Conservation (phyloP, 768 basidiomycete genomes). For the Coprinopsis cinerea region DNA sequence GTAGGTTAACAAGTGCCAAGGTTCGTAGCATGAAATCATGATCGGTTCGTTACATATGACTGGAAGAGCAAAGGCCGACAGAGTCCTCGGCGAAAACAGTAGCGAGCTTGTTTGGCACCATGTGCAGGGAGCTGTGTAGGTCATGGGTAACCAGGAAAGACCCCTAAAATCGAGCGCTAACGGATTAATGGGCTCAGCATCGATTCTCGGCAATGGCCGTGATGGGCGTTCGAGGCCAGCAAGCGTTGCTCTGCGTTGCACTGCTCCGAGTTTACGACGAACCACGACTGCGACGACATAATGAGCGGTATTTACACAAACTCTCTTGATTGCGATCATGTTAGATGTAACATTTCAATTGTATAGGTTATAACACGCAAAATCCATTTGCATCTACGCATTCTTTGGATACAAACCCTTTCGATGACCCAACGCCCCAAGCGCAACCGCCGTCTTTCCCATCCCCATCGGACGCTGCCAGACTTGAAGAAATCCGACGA, state of each 20-base stretch:
- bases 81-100: background rate
- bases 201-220: background rate
- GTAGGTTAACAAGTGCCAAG: background rate
- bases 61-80: background rate
- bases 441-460: constrained; percentile 19
- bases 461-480: constrained; percentile 26
- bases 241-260: background rate
- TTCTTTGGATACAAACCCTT: constrained; percentile 84
- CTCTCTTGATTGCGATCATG: constrained; percentile 1
- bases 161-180: background rate
- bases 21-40: background rate
- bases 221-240: background rate
- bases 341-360: constrained; percentile 8
- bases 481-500: constrained; percentile 61
- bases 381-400: constrained; percentile 85
- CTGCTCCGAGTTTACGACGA: background rate
- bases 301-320: constrained; percentile 30
- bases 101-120: background rate
- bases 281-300: constrained; percentile 18
- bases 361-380: constrained; percentile 39
- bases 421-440: constrained; percentile 69
- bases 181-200: background rate
- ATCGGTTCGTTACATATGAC: background rate
- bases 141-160: background rate
- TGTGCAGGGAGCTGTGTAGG: background rate